A percentile compares a stretch with the other conserved stretches of the same genome.
These are phyloP conservation scores for Candida glaebosa DNA, from an alignment of 805 yeast genomes.

Conservation along the genomic window DNA sequence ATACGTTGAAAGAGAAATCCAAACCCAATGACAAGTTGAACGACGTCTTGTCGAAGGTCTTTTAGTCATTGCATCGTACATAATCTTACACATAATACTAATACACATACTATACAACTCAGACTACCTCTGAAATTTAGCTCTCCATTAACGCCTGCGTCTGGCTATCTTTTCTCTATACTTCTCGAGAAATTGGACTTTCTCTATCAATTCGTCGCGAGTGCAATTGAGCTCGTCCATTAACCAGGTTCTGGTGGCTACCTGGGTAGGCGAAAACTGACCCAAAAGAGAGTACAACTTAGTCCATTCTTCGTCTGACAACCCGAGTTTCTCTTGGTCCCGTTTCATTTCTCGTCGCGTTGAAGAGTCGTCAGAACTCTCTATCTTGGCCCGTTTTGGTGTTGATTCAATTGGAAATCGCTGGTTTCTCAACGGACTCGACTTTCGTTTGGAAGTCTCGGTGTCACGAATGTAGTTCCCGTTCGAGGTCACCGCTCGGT, in stretches of 20 bases:
- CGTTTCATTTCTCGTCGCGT: no score
- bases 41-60: slow-evolving; percentile 51
- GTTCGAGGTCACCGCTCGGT: no score
- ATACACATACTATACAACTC: not conserved
- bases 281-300: slow-evolving; percentile 15
- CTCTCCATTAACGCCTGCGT: no score
- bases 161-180: slow-evolving; percentile 10
- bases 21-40: slow-evolving; percentile 39
- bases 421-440: slow-evolving; percentile 4
- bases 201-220: slow-evolving; percentile 27
- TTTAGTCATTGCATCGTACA: slow-evolving; percentile 23
- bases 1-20: slow-evolving; percentile 39
- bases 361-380: not conserved
- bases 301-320: slow-evolving; percentile 25
- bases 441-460: not conserved
- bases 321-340: slow-evolving; percentile 1
- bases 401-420: slow-evolving; percentile 3
- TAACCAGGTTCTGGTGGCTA: slow-evolving; percentile 26
- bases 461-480: no score
- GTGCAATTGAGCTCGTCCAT: slow-evolving; percentile 24
- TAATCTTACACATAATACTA: slow-evolving; percentile 2
- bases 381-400: not conserved
- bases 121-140: no score
- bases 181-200: slow-evolving; percentile 25
- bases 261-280: slow-evolving; percentile 15